Conservation (phyloP, 73 alveolate species). For the Tetrahymena borealis region DNA sequence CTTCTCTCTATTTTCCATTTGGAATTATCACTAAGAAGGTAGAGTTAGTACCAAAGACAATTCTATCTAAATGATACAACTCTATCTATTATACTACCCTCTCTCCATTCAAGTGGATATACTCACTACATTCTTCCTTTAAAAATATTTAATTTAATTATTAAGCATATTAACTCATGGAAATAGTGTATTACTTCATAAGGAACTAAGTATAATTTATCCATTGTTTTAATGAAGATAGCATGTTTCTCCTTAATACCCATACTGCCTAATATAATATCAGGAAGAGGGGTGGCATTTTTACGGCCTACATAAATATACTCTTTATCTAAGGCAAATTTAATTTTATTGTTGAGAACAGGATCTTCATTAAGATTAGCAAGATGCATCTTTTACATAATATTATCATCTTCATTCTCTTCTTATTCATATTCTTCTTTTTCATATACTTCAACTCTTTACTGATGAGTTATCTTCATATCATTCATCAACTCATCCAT, state of each 20-base stretch:
- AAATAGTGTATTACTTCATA: slow-evolving; percentile 29
- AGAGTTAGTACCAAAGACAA: slow-evolving; percentile 66
- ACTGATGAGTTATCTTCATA: slow-evolving; percentile 57
- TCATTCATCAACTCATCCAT: slow-evolving; percentile 39
- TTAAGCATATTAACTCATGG: not conserved
- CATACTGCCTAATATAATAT: slow-evolving; percentile 75
- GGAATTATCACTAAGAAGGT: slow-evolving; percentile 56
- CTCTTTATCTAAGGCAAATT: slow-evolving; percentile 52
- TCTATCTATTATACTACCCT: not conserved
- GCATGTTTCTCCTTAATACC: slow-evolving; percentile 84
- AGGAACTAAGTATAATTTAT: slow-evolving; percentile 36
- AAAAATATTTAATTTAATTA: not conserved
- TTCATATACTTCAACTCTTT: slow-evolving; percentile 62
- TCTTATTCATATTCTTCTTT: slow-evolving; percentile 46
- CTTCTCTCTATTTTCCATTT: not conserved
- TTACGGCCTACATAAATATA: slow-evolving; percentile 85
- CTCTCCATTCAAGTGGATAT: slow-evolving; percentile 44
- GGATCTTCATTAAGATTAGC: slow-evolving; percentile 93
- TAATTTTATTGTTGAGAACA: slow-evolving; percentile 72
- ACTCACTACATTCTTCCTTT: slow-evolving; percentile 35
- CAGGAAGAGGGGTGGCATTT: slow-evolving; percentile 85
- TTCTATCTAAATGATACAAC: slow-evolving; percentile 54
- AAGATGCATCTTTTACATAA: slow-evolving; percentile 65
- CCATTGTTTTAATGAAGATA: slow-evolving; percentile 42
- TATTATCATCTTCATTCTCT: slow-evolving; percentile 40